These are phyloP conservation scores for Aspergillus tubingensis DNA, from an alignment of 2,329 filamentous ascomycete species.

Conservation along the genomic window DNA sequence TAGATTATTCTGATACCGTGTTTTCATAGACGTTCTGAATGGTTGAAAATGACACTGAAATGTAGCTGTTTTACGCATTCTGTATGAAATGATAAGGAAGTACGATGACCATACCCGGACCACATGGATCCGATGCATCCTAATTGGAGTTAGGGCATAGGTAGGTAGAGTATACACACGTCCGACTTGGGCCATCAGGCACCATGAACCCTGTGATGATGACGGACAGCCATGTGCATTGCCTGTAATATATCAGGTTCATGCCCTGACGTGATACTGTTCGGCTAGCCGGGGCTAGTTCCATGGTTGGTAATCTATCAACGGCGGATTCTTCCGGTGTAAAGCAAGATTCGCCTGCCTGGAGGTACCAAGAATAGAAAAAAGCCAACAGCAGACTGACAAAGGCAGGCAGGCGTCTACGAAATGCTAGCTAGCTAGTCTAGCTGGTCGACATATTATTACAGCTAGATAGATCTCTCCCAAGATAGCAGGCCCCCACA, in stretches of 20 bases:
- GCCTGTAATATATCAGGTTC: too few relatives aligned
- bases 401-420: background rate
- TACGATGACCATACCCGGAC: background rate
- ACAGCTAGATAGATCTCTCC: too few relatives aligned
- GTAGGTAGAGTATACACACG: too few relatives aligned
- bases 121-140: background rate
- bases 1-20: background rate
- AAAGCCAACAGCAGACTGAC: background rate
- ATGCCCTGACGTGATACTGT: conserved; percentile 10
- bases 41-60: background rate
- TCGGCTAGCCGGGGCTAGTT: conserved; percentile 13
- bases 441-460: too few relatives aligned
- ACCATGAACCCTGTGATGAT: too few relatives aligned
- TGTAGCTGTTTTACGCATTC: background rate
- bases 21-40: background rate
- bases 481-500: background rate
- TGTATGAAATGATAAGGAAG: background rate
- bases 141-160: too few relatives aligned
- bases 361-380: conserved; percentile 8
- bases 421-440: too few relatives aligned
- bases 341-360: conserved; percentile 9
- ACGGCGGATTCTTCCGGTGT: conserved; percentile 9
- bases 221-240: too few relatives aligned
- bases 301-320: conserved; percentile 12
- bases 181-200: too few relatives aligned